Conservation (phyloP, 768 basidiomycete genomes). For the Russula olivacea region DNA sequence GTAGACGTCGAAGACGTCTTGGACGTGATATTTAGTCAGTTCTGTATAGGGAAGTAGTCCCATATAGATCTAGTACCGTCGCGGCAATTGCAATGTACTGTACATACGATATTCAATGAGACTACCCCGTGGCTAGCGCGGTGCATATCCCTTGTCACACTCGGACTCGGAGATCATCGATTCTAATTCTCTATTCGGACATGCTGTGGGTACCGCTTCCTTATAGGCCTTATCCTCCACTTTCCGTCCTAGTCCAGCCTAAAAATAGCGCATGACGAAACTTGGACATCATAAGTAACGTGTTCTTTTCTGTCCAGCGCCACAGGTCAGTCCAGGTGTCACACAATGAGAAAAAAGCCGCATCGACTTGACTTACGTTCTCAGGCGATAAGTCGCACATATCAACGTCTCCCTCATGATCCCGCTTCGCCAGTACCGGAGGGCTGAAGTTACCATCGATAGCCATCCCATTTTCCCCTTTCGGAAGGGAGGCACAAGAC, state of each 20-base stretch:
- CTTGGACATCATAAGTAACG: constrained; percentile 8
- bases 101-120: neutral
- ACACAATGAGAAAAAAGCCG: neutral
- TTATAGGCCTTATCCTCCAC: neutral
- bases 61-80: neutral
- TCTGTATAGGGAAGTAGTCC: constrained; percentile 43
- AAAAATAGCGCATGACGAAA: neutral
- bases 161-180: neutral
- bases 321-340: neutral
- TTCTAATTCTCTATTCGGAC: constrained; percentile 10
- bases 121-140: neutral
- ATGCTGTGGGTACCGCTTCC: constrained; percentile 5
- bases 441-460: neutral
- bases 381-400: constrained; percentile 11
- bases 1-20: constrained; percentile 81
- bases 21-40: constrained; percentile 76
- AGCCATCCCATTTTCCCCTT: constrained; percentile 9
- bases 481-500: constrained; percentile 25
- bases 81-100: no score
- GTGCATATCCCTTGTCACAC: neutral
- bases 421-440: constrained; percentile 15
- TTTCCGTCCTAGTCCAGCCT: neutral
- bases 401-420: constrained; percentile 23
- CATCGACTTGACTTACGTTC: constrained; percentile 6
- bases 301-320: constrained; percentile 2